phyloP scores from a whole-genome alignment of 176 grass and related monocot species.

The Carex parvula region DNA sequence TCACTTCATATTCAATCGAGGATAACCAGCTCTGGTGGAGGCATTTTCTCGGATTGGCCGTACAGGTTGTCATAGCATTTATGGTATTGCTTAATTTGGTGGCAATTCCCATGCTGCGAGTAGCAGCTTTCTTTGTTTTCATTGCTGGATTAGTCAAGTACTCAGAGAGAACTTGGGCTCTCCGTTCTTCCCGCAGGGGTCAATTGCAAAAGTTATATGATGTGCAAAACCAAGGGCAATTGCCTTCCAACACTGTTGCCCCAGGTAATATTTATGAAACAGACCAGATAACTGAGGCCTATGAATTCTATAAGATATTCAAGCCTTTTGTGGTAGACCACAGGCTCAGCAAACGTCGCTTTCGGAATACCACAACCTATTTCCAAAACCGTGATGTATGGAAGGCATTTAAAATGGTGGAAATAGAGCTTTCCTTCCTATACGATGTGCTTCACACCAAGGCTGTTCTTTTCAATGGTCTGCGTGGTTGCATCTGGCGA shows the following conservation, averaged over 20 bases:
- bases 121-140: background rate
- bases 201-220: constrained; percentile 14
- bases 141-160: constrained; percentile 27
- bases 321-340: no score
- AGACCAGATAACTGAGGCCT: no score
- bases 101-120: background rate
- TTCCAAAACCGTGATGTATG: background rate
- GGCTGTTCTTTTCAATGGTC: background rate
- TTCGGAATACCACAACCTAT: no score
- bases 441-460: constrained; percentile 22
- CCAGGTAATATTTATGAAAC: no score
- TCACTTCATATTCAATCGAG: constrained; percentile 32
- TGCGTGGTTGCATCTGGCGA: background rate
- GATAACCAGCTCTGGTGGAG: constrained; percentile 42
- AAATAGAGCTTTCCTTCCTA: constrained; percentile 31
- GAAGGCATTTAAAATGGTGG: constrained; percentile 29
- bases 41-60: constrained; percentile 18
- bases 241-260: no score
- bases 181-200: constrained; percentile 19
- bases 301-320: no score
- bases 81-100: constrained; percentile 12
- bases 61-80: background rate
- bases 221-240: no score
- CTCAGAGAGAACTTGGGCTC: constrained; percentile 17
- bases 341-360: no score